phyloP scores from a whole-genome alignment of 116 monocot genomes.

The Trichopus zeylanicus region DNA sequence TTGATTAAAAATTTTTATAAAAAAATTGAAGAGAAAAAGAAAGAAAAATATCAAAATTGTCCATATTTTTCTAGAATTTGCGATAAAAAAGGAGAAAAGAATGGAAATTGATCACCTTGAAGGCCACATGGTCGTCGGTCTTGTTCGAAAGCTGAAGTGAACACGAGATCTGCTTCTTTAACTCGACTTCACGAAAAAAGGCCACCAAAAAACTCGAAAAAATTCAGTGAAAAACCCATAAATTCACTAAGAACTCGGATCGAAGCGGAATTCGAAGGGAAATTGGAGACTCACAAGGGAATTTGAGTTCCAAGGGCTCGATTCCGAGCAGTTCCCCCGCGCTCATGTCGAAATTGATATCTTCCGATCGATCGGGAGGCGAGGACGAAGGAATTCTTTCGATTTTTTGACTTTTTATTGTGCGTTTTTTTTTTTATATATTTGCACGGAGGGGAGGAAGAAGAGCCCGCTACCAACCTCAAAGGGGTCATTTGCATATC shows the following conservation, averaged over 20 bases:
- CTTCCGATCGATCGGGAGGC: too few species aligned
- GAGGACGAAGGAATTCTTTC: too few species aligned
- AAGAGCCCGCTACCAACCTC: too few species aligned
- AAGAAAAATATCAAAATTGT: too few species aligned
- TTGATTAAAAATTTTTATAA: not conserved
- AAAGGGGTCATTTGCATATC: too few species aligned
- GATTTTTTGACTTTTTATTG: too few species aligned
- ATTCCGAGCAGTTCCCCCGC: conserved; percentile 65
- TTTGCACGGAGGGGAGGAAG: too few species aligned
- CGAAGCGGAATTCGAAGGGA: not conserved
- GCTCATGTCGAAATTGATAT: conserved; percentile 30
- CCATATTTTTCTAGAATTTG: too few species aligned
- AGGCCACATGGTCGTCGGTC: conserved; percentile 56
- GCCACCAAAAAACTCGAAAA: not conserved
- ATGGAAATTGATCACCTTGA: conserved; percentile 44
- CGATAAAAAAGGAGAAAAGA: not conserved
- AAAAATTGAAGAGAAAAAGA: not conserved
- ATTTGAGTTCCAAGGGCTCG: conserved; percentile 76
- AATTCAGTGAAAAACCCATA: not conserved
- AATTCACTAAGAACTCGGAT: not conserved
- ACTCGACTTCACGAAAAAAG: conserved; percentile 40
- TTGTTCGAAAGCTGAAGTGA: conserved; percentile 61
- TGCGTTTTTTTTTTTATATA: too few species aligned
- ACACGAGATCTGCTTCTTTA: conserved; percentile 80
- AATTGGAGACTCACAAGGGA: conserved; percentile 45